These are phyloP conservation scores for Talaromyces adpressus DNA, from an alignment of 495 filamentous ascomycete genomes.

Conservation along the genomic window DNA sequence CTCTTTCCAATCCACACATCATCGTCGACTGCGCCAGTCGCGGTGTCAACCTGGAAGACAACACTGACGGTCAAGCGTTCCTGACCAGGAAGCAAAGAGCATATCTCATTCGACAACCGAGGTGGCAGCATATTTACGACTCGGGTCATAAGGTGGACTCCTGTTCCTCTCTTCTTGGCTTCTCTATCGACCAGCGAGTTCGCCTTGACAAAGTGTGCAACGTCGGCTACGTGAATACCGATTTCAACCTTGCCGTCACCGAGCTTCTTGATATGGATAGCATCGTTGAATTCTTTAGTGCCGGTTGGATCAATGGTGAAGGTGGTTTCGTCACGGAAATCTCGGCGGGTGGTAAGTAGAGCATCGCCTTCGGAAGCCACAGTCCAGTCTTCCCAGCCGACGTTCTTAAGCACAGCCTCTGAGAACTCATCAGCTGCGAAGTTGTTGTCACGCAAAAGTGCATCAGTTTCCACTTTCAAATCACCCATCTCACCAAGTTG, in stretches of 20 bases:
- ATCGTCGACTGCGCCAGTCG: slow-evolving; percentile 69
- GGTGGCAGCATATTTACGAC: slow-evolving; percentile 86
- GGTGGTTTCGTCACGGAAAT: slow-evolving; percentile 82
- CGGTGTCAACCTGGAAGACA: slow-evolving; percentile 77
- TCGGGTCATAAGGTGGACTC: slow-evolving; percentile 86
- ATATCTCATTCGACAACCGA: slow-evolving; percentile 76
- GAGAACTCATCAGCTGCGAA: slow-evolving; percentile 97
- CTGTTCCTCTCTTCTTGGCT: slow-evolving; percentile 95
- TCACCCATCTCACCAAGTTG: slow-evolving; percentile 97
- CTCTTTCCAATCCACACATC: slow-evolving; percentile 91
- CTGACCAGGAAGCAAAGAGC: slow-evolving; percentile 76
- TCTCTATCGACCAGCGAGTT: slow-evolving; percentile 96
- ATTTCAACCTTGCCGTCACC: slow-evolving; percentile 83
- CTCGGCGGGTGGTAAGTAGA: slow-evolving; percentile 66
- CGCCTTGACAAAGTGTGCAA: slow-evolving; percentile 92
- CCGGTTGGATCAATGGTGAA: slow-evolving; percentile 89
- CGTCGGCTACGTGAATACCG: slow-evolving; percentile 91
- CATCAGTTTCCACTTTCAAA: slow-evolving; percentile 93
- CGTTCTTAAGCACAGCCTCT: slow-evolving; percentile 87
- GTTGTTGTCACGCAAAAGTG: slow-evolving; percentile 95
- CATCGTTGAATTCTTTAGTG: slow-evolving; percentile 79
- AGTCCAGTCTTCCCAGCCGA: slow-evolving; percentile 87
- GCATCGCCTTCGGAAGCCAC: slow-evolving; percentile 75
- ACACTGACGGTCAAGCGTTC: slow-evolving; percentile 90
- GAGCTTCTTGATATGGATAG: slow-evolving; percentile 80